These are phyloP conservation scores for Aspergillus alliaceus DNA, from an alignment of 2,329 filamentous ascomycete species.

Conservation along the genomic window DNA sequence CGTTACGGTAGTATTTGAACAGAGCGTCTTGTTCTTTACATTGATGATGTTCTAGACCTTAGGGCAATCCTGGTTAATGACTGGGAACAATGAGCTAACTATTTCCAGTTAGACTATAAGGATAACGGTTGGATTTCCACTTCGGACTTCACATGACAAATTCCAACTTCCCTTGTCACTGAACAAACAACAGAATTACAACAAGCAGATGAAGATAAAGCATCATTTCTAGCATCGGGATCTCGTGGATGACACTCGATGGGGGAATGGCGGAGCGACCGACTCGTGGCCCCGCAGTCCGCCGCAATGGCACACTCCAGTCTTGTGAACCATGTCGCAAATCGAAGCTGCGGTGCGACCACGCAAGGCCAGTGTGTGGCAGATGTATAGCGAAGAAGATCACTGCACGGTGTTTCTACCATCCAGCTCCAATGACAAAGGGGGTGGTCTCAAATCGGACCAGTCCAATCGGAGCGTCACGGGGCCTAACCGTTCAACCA, in stretches of 20 bases:
- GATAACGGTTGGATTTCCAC: not conserved
- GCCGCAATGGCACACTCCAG: conserved; percentile 37
- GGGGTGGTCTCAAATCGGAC: conserved; percentile 14
- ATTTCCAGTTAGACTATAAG: not conserved
- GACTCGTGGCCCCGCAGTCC: conserved; percentile 21
- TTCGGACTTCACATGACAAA: not conserved
- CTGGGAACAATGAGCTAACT: too few species aligned
- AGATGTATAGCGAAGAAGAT: conserved; percentile 33
- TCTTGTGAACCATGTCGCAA: conserved; percentile 41
- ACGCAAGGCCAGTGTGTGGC: conserved; percentile 34
- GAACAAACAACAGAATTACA: not conserved
- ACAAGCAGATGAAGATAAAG: not conserved
- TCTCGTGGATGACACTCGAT: not conserved
- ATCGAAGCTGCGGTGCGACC: conserved; percentile 39
- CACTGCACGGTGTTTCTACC: conserved; percentile 35
- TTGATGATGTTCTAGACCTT: too few species aligned
- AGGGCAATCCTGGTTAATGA: not conserved
- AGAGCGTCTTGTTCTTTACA: not conserved
- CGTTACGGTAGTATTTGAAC: not conserved
- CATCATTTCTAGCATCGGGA: not conserved
- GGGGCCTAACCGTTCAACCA: conserved; percentile 19
- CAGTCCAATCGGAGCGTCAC: conserved; percentile 11
- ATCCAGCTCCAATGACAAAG: conserved; percentile 41
- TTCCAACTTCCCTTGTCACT: not conserved
- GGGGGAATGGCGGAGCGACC: not conserved